Conservation (phyloP, 1,284 basidiomycete genomes). For the Xerocomus alliaceus region DNA sequence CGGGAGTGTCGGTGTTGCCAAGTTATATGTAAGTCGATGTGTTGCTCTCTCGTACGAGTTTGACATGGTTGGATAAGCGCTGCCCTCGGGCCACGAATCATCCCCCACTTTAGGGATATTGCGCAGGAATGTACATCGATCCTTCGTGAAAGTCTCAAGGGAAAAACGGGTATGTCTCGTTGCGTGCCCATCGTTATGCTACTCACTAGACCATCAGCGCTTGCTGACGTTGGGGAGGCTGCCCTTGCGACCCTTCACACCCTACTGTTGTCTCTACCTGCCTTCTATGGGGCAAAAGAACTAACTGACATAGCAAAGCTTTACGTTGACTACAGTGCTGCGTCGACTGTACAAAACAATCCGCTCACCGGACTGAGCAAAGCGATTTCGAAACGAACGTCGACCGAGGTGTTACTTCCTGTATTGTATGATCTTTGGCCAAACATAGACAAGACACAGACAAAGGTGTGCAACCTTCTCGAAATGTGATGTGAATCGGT, state of each 20-base stretch:
- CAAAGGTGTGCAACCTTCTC: constrained; percentile 44
- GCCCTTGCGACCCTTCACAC: constrained; percentile 60
- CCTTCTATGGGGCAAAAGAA: constrained; percentile 74
- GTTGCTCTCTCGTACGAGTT: neutral
- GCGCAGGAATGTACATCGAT: constrained; percentile 62
- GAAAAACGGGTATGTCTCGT: constrained; percentile 37
- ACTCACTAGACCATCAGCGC: constrained; percentile 18
- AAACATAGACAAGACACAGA: constrained; percentile 38
- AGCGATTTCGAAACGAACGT: constrained; percentile 70
- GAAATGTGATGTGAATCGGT: neutral
- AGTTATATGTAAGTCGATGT: constrained; percentile 60
- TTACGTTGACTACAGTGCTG: constrained; percentile 55
- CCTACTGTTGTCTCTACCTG: constrained; percentile 66
- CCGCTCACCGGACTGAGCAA: constrained; percentile 53
- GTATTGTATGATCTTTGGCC: constrained; percentile 68
- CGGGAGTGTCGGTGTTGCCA: constrained; percentile 62
- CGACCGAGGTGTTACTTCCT: constrained; percentile 71
- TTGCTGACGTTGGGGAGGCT: constrained; percentile 40
- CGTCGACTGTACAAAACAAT: constrained; percentile 35
- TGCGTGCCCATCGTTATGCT: neutral
- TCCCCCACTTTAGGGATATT: constrained; percentile 82
- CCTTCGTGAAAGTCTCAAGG: constrained; percentile 51
- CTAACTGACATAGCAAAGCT: constrained; percentile 62
- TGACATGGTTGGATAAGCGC: constrained; percentile 50
- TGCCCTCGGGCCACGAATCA: constrained; percentile 84